Conservation (phyloP, 306 rosid genomes). For the Cyamopsis tetragonoloba region DNA sequence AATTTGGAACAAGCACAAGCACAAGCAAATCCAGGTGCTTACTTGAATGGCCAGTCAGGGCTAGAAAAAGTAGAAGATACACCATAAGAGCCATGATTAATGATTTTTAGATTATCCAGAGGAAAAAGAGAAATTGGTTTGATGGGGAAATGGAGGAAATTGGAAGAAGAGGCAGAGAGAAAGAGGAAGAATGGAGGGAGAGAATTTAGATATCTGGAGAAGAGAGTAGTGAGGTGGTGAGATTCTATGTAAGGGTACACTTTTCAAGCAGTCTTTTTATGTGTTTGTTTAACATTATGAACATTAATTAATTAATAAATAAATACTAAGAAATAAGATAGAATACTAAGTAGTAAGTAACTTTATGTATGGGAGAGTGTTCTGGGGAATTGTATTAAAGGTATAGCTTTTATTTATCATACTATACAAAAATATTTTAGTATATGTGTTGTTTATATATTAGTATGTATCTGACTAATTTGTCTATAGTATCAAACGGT, state of each 20-base stretch:
- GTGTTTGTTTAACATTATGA: background rate
- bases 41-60: conserved; percentile 71
- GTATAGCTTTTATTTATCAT: conserved; percentile 10
- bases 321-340: too few relatives aligned
- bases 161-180: conserved; percentile 15
- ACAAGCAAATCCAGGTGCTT: conserved; percentile 35
- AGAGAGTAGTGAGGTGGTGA: conserved; percentile 29
- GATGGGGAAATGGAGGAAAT: conserved; percentile 9
- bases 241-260: conserved; percentile 14
- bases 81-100: conserved; percentile 59
- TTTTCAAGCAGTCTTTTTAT: conserved; percentile 28
- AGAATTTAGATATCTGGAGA: conserved; percentile 39
- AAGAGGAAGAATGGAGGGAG: background rate
- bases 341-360: background rate
- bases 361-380: background rate
- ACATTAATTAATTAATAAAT: background rate
- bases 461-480: background rate
- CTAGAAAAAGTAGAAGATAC: conserved; percentile 49
- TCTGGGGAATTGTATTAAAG: conserved; percentile 38
- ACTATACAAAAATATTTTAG: background rate
- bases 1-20: background rate
- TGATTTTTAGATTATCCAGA: conserved; percentile 8
- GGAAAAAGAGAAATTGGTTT: background rate
- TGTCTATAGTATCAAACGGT: conserved; percentile 52
- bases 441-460: background rate